Percentiles rank a stretch among this genome's conserved stretches.
These are phyloP conservation scores for Aphanoascus verrucosus DNA, from an alignment of 2,329 filamentous ascomycete genomes.

Conservation along the genomic window DNA sequence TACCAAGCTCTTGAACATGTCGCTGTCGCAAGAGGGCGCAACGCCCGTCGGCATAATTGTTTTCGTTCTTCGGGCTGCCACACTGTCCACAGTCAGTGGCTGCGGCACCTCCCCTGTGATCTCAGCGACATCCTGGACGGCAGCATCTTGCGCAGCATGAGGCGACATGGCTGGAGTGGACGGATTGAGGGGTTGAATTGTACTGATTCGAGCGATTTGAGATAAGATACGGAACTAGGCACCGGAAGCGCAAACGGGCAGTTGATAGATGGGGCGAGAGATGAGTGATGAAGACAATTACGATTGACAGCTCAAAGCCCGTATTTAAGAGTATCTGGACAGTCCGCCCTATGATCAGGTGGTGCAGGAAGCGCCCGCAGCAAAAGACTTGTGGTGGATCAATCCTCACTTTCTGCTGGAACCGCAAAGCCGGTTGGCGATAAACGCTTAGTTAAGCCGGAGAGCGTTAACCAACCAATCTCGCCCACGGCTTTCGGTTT, in stretches of 20 bases:
- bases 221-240: not conserved
- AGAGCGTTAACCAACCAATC: conserved; percentile 5
- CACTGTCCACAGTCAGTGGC: conserved; percentile 52
- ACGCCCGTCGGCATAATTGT: conserved; percentile 63
- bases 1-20: conserved; percentile 70
- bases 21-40: conserved; percentile 65
- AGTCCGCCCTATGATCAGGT: conserved; percentile 11
- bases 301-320: not conserved
- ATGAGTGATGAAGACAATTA: not conserved
- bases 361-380: not conserved
- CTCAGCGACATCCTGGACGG: not conserved
- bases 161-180: conserved; percentile 4
- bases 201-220: not conserved
- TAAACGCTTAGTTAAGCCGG: conserved; percentile 9
- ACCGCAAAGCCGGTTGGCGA: not conserved
- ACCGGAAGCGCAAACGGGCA: no score
- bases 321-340: not conserved
- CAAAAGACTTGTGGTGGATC: not conserved
- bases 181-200: no score
- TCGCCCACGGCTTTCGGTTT: conserved; percentile 2
- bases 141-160: conserved; percentile 9
- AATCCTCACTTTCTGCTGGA: not conserved
- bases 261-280: not conserved
- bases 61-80: conserved; percentile 58
- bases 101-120: conserved; percentile 13